Base-by-base conservation (phyloP, 2,329 filamentous ascomycete genomes). In the Trichoderma asperellum region DNA sequence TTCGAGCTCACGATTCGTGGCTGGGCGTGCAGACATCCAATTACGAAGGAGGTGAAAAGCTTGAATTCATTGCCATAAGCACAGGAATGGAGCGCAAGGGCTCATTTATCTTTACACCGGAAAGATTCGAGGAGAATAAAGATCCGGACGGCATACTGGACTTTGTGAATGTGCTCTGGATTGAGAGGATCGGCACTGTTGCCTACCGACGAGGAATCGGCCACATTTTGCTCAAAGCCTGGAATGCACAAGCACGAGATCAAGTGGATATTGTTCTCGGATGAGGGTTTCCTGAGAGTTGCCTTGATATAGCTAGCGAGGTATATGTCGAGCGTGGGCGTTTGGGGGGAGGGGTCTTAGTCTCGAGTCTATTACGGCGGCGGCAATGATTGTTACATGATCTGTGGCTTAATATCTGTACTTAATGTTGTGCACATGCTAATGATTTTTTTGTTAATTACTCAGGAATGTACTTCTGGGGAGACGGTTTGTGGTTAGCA, bases 401-500 rank as follows among this genome's bases (percentile, higher is more conserved):
- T 53, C 4, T 56, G 35, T 34, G 32, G 21, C 47, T n/a, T 56
- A 29, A 11, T 37, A 43, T 64, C 10, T 64, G 34, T 43, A 32
- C 24, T 21, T 56, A 11, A 32, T 34, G 10, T n/a, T 21, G 12
- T 27, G 24, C 34, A 32, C 47, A 24, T 53, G 43, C n/a, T 43
- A 5, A 24, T 56, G 32, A 40, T 56, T 8, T 35, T 14, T 43
- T 56, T 6, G 37, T 24, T 53, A 87, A 88, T 59, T 87, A 86
- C 66, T 92, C 0, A 87, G 89, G 72, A 5, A 93, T 93, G 81
- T 93, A 92, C 79, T 89, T 93, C 77, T 90, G 93, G 76, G 18
- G 43, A 7, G 27, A 37, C 5, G 18, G 12, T 18, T 35, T 21
- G n/a, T 24, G 47, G 47, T 11, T 49, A 34, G 52, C 55, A 34